These are phyloP conservation scores for Ogataea nitratoaversa DNA, from an alignment of 805 yeast species.

Conservation along the genomic window DNA sequence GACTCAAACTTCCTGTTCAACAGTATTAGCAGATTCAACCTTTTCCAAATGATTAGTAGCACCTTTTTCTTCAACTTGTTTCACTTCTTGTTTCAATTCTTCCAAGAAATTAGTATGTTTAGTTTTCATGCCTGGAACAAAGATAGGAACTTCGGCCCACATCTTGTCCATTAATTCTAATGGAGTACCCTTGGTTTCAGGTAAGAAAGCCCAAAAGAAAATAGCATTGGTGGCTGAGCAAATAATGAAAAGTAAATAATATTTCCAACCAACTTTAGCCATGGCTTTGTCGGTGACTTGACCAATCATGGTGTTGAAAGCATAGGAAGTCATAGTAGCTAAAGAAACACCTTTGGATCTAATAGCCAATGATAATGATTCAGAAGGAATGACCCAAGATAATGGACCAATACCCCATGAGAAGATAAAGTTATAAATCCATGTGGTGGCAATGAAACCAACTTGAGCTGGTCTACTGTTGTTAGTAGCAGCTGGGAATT, in stretches of 20 bases:
- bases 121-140: constrained; percentile 7
- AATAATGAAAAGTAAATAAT: constrained; percentile 54
- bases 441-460: constrained; percentile 26
- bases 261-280: constrained; percentile 51
- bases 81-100: constrained; percentile 8
- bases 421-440: constrained; percentile 27
- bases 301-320: constrained; percentile 33
- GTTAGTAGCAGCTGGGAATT: constrained; percentile 18
- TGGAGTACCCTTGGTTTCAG: constrained; percentile 28
- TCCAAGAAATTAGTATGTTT: constrained; percentile 6
- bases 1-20: background rate
- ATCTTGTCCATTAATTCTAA: constrained; percentile 11
- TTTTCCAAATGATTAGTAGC: constrained; percentile 3
- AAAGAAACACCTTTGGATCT: constrained; percentile 60
- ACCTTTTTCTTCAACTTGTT: constrained; percentile 6
- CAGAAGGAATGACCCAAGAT: constrained; percentile 52
- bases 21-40: background rate
- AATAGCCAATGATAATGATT: constrained; percentile 53
- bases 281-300: constrained; percentile 50
- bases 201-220: constrained; percentile 31
- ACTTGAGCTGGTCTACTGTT: constrained; percentile 22
- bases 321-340: constrained; percentile 36
- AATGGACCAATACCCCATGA: constrained; percentile 24
- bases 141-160: constrained; percentile 8
- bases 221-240: constrained; percentile 27